Conservation (phyloP, 305 asterid genomes). For the Fraxinus xanthoxyloides region DNA sequence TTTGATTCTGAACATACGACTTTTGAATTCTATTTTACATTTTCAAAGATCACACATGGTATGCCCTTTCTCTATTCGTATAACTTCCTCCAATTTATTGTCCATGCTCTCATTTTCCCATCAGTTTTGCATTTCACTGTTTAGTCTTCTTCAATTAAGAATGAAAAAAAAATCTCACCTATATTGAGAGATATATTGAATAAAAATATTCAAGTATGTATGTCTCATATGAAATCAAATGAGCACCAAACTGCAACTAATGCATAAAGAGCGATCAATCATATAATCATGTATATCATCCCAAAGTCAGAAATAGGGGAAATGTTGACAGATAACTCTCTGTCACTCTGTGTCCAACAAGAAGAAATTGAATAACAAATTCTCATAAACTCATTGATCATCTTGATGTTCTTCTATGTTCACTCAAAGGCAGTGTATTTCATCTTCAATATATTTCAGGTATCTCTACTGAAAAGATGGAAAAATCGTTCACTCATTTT, state of each 20-base stretch:
- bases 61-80: neutral
- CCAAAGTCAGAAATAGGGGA: neutral
- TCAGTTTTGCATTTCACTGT: neutral
- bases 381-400: neutral
- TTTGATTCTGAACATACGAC: neutral
- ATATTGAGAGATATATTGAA: neutral
- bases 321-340: neutral
- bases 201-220: no score
- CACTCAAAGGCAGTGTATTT: neutral
- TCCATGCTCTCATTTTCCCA: neutral
- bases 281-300: neutral
- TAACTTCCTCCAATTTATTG: neutral
- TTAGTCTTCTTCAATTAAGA: neutral
- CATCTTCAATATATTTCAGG: neutral
- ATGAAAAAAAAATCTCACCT: neutral
- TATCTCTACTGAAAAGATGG: neutral
- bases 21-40: neutral
- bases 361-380: neutral
- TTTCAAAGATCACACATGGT: neutral
- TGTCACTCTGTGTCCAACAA: neutral
- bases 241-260: neutral
- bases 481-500: neutral
- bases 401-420: neutral
- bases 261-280: neutral
- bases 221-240: neutral